These are phyloP conservation scores for Cyclotella baltica DNA, from an alignment of 108 stramenopile genomes.

Conservation along the genomic window DNA sequence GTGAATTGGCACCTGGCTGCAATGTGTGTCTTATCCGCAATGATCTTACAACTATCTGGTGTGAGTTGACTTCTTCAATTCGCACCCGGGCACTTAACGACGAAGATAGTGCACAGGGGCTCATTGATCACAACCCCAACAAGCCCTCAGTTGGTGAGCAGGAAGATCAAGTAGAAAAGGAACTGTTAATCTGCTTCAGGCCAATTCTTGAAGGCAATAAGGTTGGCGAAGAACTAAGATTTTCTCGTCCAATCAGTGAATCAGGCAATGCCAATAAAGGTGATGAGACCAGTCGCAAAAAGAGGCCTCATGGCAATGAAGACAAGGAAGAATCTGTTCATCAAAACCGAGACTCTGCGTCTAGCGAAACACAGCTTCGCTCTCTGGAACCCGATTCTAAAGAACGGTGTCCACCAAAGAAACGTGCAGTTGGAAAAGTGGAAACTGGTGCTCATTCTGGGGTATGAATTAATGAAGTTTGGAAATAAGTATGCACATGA, in stretches of 20 bases:
- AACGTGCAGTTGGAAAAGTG: no score
- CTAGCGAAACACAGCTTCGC: no score
- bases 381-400: no score
- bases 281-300: no score
- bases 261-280: no score
- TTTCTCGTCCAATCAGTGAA: slow-evolving; percentile 17
- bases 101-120: slow-evolving; percentile 40
- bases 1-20: slow-evolving; percentile 74
- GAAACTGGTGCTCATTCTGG: no score
- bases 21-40: slow-evolving; percentile 77
- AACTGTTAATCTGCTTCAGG: slow-evolving; percentile 78
- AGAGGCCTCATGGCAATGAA: no score
- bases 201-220: slow-evolving; percentile 78
- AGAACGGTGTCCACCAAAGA: no score
- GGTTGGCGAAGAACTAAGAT: slow-evolving; percentile 66
- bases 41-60: slow-evolving; percentile 85
- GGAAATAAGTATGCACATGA: no score
- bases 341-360: no score
- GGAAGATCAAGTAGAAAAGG: slow-evolving; percentile 49
- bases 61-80: slow-evolving; percentile 87
- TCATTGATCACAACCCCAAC: neutral
- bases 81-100: slow-evolving; percentile 58
- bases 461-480: no score
- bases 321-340: no score
- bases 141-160: neutral